Conservation (phyloP, 805 yeast species). For the Candida insectalens region DNA sequence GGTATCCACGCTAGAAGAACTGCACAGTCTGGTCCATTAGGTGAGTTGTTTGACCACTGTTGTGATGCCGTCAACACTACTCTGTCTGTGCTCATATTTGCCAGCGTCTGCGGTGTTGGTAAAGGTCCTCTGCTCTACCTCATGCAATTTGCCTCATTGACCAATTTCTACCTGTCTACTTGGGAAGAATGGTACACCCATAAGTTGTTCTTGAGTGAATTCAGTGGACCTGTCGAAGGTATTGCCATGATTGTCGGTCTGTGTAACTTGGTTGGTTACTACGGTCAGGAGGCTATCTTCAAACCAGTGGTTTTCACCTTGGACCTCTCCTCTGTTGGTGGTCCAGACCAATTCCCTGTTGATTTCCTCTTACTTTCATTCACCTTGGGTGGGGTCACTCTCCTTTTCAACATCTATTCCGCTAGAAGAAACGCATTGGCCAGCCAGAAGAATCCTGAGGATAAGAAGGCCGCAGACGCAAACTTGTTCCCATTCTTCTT, state of each 20-base stretch:
- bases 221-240: conserved; percentile 96
- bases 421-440: conserved; percentile 56
- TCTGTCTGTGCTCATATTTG: conserved; percentile 63
- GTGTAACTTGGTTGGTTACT: conserved; percentile 52
- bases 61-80: conserved; percentile 61
- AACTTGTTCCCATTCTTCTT: conserved; percentile 54
- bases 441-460: conserved; percentile 27
- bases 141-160: conserved; percentile 63
- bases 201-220: conserved; percentile 60
- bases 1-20: conserved; percentile 94
- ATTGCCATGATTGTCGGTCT: conserved; percentile 51
- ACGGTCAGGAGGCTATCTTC: conserved; percentile 63
- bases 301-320: conserved; percentile 27
- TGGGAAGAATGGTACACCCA: conserved; percentile 97
- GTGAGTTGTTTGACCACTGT: conserved; percentile 91
- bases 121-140: conserved; percentile 49
- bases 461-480: conserved; percentile 28
- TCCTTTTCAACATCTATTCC: conserved; percentile 54
- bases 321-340: conserved; percentile 24
- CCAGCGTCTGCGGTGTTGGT: conserved; percentile 71
- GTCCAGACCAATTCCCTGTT: conserved; percentile 18
- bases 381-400: conserved; percentile 41
- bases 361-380: conserved; percentile 23
- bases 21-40: conserved; percentile 90
- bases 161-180: conserved; percentile 80